These are phyloP conservation scores for Botrytis fragariae DNA, from an alignment of 2,329 filamentous ascomycete genomes.

Conservation along the genomic window DNA sequence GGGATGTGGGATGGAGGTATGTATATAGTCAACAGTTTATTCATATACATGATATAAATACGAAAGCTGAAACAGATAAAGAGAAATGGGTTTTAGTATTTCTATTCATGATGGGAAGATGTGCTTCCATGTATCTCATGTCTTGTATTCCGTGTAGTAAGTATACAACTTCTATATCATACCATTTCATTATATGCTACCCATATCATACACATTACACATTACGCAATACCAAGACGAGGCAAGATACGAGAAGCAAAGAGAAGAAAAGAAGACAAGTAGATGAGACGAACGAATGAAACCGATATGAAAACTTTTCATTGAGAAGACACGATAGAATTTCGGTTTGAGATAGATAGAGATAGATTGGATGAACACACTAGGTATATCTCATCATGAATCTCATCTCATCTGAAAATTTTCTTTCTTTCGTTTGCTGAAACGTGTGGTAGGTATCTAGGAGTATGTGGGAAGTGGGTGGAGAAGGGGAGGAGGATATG, in stretches of 20 bases:
- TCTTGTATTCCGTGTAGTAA: neutral
- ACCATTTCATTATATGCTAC: neutral
- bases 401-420: neutral
- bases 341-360: neutral
- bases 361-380: neutral
- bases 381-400: neutral
- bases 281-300: neutral
- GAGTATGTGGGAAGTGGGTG: neutral
- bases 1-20: neutral
- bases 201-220: neutral
- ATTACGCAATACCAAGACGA: neutral
- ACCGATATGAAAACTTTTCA: neutral
- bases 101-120: neutral
- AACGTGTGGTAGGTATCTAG: neutral
- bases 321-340: neutral
- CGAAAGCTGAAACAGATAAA: neutral
- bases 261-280: neutral
- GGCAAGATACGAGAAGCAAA: neutral
- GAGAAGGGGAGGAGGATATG: neutral
- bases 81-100: neutral
- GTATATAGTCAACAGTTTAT: neutral
- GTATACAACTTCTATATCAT: neutral
- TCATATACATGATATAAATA: too few relatives aligned
- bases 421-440: neutral
- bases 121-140: neutral